Evolutionary conservation across 305 asterid species (phyloP).

Genomic region (Fraxinus sp.): DNA sequence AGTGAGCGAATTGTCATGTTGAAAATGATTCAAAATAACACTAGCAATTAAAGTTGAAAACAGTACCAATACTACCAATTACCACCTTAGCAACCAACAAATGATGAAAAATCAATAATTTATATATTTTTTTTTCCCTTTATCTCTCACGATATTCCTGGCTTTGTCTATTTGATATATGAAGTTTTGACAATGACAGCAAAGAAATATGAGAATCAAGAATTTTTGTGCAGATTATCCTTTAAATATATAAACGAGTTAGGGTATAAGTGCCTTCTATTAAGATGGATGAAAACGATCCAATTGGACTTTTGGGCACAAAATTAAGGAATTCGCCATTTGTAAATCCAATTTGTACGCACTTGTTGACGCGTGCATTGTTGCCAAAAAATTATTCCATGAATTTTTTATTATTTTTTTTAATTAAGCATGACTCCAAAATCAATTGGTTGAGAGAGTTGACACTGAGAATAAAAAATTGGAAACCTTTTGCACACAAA

Average conservation of each 20-base stretch:
- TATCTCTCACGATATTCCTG: not conserved
- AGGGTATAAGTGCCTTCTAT: not conserved
- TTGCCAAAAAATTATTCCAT: too few relatives aligned
- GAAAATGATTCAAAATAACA: not conserved
- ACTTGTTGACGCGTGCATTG: too few relatives aligned
- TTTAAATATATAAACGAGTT: not conserved
- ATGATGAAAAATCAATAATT: not conserved
- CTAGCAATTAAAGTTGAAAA: not conserved
- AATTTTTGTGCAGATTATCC: not conserved
- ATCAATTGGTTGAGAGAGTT: too few relatives aligned
- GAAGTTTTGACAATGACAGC: not conserved
- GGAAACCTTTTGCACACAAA: too few relatives aligned
- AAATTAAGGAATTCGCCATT: too few relatives aligned
- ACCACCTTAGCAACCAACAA: not conserved
- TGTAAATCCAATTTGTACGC: too few relatives aligned
- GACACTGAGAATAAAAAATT: too few relatives aligned
- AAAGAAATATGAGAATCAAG: too few relatives aligned
- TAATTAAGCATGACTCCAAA: too few relatives aligned
- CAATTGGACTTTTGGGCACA: not conserved
- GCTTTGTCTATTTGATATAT: not conserved
- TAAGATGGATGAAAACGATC: not conserved
- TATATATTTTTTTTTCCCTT: too few relatives aligned
- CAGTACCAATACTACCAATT: not conserved
- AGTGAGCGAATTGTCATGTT: not conserved
- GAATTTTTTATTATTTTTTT: too few relatives aligned